Base-by-base conservation (phyloP, 805 yeast genomes). In the Candida easanensis region DNA sequence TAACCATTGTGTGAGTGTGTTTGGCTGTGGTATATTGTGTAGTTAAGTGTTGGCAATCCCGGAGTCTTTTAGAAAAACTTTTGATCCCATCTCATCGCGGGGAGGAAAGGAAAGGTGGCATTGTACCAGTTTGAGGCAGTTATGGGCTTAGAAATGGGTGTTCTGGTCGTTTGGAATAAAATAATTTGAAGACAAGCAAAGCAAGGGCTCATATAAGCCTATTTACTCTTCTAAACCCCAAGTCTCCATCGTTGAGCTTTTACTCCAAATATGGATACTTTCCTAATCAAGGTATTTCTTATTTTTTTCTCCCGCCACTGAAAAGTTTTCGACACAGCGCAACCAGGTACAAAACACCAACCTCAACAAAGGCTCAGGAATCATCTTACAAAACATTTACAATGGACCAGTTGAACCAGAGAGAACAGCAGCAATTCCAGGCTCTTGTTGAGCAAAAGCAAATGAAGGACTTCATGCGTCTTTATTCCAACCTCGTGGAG, bases 381-480 rank as follows among this genome's bases (percentile, higher is more conserved):
- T 25, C 17, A 20, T 18, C 19, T 21, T 4, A 28, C 14, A 22
- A 18, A 19, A 33, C 34, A 14, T 20, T 17, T 56, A 76, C 56
- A 41, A 91, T 91, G 99, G 99, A 91, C 63, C 95, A 88, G 69
- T 77, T 91, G 58, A 91, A 91, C 77, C 82, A 82, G 64, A 86
- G 88, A 65, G 99, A 91, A 72, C 98, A 93, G 71, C 97, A 89
- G 70, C 91, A 89, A 59, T 91, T 91, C 70, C 96, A 89, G 70
- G 90, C 84, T 67, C 73, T 91, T 52, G 96, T 91, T 52, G 99
- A 91, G 72, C 90, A 86, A 65, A 91, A 91, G 76, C 99, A 91
- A 71, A 90, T 93, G 97, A 87, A 86, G 69, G 99, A 91, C 68
- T 93, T 91, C 83, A 91, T 93, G 98, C 84, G 93, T 65, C 74